phyloP scores from a whole-genome alignment of 345 rosid genomes.

The Clausena lansium region DNA sequence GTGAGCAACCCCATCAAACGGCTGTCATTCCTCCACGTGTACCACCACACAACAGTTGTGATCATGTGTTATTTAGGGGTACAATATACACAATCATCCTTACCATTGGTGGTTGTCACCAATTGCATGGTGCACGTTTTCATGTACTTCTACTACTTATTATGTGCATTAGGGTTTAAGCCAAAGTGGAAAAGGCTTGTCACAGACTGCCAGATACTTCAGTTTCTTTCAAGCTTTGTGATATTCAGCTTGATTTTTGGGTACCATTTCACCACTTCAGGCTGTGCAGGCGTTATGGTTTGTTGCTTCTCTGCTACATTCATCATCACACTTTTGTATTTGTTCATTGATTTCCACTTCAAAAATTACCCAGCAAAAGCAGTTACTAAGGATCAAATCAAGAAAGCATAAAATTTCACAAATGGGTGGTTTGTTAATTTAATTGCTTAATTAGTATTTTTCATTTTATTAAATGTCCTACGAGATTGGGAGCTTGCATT shows the following conservation, averaged over 20 bases:
- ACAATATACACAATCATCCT: conserved; percentile 43
- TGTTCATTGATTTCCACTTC: conserved; percentile 49
- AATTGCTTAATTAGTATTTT: no score
- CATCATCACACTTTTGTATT: conserved; percentile 44
- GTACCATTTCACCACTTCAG: conserved; percentile 44
- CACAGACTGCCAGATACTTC: conserved; percentile 61
- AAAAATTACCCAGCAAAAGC: conserved; percentile 37
- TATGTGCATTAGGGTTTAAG: conserved; percentile 43
- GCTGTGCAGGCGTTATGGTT: conserved; percentile 58
- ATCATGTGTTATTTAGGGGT: conserved; percentile 61
- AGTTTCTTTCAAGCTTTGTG: conserved; percentile 49
- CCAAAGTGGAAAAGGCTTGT: conserved; percentile 69
- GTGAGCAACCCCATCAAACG: conserved; percentile 38
- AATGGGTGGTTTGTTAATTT: not conserved
- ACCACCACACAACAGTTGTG: conserved; percentile 62
- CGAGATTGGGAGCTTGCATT: not conserved
- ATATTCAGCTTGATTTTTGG: conserved; percentile 37
- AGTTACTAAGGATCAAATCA: not conserved
- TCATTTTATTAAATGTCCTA: no score
- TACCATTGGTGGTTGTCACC: conserved; percentile 49
- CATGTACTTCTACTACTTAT: conserved; percentile 58
- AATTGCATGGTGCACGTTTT: conserved; percentile 59
- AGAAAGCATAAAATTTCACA: not conserved
- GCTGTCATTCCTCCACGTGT: conserved; percentile 67
- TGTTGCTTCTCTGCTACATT: conserved; percentile 60